These are phyloP conservation scores for Boletus sp. DNA, from an alignment of 768 basidiomycete species.

Conservation along the genomic window DNA sequence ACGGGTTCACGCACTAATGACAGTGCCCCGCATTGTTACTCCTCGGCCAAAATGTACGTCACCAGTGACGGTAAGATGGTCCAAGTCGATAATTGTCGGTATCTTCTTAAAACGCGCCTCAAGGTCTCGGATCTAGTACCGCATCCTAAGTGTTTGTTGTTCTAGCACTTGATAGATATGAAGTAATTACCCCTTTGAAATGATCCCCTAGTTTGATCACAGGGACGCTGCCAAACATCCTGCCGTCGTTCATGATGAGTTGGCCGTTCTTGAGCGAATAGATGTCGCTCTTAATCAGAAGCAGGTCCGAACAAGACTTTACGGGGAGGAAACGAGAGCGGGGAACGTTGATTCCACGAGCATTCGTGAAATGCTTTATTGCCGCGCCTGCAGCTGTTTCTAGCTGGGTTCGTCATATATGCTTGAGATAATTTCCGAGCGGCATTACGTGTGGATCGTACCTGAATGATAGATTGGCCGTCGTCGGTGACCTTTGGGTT, in stretches of 20 bases:
- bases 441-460: slow-evolving; percentile 18
- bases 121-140: slow-evolving; percentile 72
- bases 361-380: slow-evolving; percentile 89
- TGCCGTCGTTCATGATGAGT: slow-evolving; percentile 74
- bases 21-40: slow-evolving; percentile 83
- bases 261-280: slow-evolving; percentile 89
- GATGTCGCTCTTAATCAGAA: slow-evolving; percentile 89
- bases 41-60: slow-evolving; percentile 89
- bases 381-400: slow-evolving; percentile 94
- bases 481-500: slow-evolving; percentile 87
- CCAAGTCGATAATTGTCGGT: slow-evolving; percentile 84
- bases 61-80: slow-evolving; percentile 91
- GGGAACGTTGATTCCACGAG: slow-evolving; percentile 93
- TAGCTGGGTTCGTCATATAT: slow-evolving; percentile 39
- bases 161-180: neutral
- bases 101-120: slow-evolving; percentile 96
- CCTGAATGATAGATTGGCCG: slow-evolving; percentile 82
- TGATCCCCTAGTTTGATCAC: slow-evolving; percentile 96
- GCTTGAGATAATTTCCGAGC: slow-evolving; percentile 4
- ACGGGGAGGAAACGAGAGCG: slow-evolving; percentile 92
- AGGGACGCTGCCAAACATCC: slow-evolving; percentile 87
- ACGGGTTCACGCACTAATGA: slow-evolving; percentile 53
- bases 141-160: neutral
- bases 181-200: slow-evolving; percentile 81
- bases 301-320: slow-evolving; percentile 82